phyloP scores from a whole-genome alignment of 2,329 filamentous ascomycete species.

The Arthrobotrys pseudoclavata region DNA sequence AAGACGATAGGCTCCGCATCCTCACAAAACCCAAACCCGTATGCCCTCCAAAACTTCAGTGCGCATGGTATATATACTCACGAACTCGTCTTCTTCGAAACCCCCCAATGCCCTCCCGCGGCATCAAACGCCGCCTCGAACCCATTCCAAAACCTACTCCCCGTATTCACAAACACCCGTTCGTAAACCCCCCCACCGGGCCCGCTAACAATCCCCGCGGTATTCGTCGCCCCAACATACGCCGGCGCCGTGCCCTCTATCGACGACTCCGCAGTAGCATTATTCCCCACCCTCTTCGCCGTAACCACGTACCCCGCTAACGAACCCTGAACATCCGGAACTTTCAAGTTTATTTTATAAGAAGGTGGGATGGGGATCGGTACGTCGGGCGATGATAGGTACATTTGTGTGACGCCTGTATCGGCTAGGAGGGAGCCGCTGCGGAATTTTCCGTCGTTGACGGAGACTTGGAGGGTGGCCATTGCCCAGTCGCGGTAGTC shows the following conservation, averaged over 20 bases:
- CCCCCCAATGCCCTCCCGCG: slow-evolving; percentile 42
- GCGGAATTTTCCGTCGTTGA: slow-evolving; percentile 28
- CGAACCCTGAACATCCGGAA: slow-evolving; percentile 26
- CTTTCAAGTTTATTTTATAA: slow-evolving; percentile 29
- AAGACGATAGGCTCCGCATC: background rate
- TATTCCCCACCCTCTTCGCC: slow-evolving; percentile 15
- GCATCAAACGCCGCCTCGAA: slow-evolving; percentile 50
- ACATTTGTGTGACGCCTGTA: slow-evolving; percentile 50
- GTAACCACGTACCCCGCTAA: slow-evolving; percentile 37
- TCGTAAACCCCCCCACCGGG: slow-evolving; percentile 41
- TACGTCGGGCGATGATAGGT: slow-evolving; percentile 45
- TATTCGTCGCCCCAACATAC: slow-evolving; percentile 42
- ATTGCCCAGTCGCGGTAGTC: slow-evolving; percentile 48
- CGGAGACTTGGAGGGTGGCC: slow-evolving; percentile 22
- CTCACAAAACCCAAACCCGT: too few relatives aligned
- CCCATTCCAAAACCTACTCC: slow-evolving; percentile 51
- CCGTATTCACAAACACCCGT: slow-evolving; percentile 51
- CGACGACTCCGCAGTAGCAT: slow-evolving; percentile 24
- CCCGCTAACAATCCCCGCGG: slow-evolving; percentile 38
- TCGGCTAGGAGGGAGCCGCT: slow-evolving; percentile 37
- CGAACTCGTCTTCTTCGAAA: background rate
- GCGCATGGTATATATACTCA: background rate
- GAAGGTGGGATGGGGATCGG: slow-evolving; percentile 22
- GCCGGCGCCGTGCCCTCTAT: slow-evolving; percentile 22
- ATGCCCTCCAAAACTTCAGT: too few relatives aligned